Conservation (phyloP, 2,329 filamentous ascomycete species). For the Pleoardoris graminearum region DNA sequence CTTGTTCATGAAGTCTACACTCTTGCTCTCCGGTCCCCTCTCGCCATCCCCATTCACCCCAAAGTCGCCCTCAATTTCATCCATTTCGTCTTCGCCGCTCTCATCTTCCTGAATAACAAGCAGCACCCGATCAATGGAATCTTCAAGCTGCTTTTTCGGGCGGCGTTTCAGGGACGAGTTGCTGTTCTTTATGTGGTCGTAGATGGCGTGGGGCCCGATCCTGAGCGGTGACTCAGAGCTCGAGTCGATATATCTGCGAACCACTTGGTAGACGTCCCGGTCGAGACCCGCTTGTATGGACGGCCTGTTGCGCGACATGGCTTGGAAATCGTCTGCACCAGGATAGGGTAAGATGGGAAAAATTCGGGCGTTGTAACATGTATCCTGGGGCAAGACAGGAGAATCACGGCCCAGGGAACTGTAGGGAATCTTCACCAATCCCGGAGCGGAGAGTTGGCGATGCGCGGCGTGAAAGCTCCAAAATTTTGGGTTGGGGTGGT, state of each 20-base stretch:
- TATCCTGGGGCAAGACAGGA: not conserved
- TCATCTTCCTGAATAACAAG: slow-evolving; percentile 70
- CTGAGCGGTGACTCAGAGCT: slow-evolving; percentile 52
- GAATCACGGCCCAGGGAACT: too few relatives aligned
- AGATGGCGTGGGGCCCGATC: slow-evolving; percentile 66
- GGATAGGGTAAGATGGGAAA: not conserved
- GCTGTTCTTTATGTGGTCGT: slow-evolving; percentile 78
- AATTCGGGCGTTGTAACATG: not conserved
- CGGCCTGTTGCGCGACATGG: slow-evolving; percentile 29
- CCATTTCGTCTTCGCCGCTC: slow-evolving; percentile 57
- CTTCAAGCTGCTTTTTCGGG: slow-evolving; percentile 79
- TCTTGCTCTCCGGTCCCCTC: slow-evolving; percentile 24
- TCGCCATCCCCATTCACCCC: slow-evolving; percentile 22
- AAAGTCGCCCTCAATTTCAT: slow-evolving; percentile 49
- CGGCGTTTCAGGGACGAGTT: slow-evolving; percentile 85
- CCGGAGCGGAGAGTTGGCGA: not conserved
- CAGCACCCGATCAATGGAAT: slow-evolving; percentile 81
- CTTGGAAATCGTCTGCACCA: too few relatives aligned
- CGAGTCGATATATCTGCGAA: slow-evolving; percentile 75
- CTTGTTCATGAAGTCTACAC: slow-evolving; percentile 66
- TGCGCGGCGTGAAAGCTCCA: not conserved
- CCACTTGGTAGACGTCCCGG: slow-evolving; percentile 70
- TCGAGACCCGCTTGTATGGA: slow-evolving; percentile 48
- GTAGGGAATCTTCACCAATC: not conserved
- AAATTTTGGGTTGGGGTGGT: slow-evolving; percentile 11